These are phyloP conservation scores for Lagerstroemia fauriei DNA, from an alignment of 441 rosid genomes.

Conservation along the genomic window DNA sequence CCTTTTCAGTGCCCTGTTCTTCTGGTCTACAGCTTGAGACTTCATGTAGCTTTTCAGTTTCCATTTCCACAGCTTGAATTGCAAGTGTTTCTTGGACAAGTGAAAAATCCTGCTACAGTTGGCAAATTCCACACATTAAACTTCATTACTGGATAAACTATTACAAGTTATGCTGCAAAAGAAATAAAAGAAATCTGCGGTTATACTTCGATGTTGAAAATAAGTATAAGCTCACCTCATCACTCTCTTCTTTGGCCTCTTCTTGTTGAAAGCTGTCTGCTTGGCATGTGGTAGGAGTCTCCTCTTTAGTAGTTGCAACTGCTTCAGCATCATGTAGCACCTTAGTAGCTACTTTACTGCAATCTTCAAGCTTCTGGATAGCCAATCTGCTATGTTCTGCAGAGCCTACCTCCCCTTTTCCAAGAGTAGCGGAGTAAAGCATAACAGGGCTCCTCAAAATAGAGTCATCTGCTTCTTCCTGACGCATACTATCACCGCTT, in stretches of 20 bases:
- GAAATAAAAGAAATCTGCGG: neutral
- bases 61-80: neutral
- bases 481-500: neutral
- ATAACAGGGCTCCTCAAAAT: neutral
- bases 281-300: conserved; percentile 3
- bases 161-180: neutral
- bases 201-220: neutral
- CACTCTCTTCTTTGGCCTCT: conserved; percentile 21
- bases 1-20: conserved; percentile 34
- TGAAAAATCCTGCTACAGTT: neutral
- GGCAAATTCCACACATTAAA: neutral
- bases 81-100: conserved; percentile 7
- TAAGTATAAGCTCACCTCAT: conserved; percentile 1
- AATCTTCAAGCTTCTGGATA: conserved; percentile 28
- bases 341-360: conserved; percentile 1
- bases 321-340: conserved; percentile 14
- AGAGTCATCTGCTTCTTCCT: neutral
- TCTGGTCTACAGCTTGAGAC: conserved; percentile 29
- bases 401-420: conserved; percentile 1
- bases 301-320: conserved; percentile 20
- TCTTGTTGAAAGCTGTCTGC: conserved; percentile 24
- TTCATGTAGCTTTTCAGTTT: conserved; percentile 12
- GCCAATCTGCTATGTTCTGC: conserved; percentile 30
- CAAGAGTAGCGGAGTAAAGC: neutral
- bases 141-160: neutral